Evolutionary conservation across 768 basidiomycete genomes (phyloP), one percentile per base, ranked within the genome.

Genomic region (Multifurca ochricompacta): DNA sequence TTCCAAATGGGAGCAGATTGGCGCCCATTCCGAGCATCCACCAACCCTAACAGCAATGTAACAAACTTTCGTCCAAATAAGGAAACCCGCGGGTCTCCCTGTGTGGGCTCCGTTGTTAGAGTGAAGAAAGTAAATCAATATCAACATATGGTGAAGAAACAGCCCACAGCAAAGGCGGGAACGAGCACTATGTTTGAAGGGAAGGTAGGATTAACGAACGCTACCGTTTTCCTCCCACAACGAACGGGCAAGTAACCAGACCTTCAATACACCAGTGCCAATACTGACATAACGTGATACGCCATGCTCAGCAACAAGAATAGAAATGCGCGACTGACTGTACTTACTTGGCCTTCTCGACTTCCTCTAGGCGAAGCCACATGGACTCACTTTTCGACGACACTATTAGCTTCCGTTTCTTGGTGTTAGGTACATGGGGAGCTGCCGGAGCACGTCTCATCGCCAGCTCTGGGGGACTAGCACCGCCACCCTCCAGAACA

Each of bases 221-320:
- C 25, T 42, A 37, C 37, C 11, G 11, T 4, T 19, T 50, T 14
- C 36, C 27, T 60, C 62, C 82, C 82, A 83, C 43, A 77, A 65
- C 42, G 67, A 65, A 53, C 73, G 73, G 31, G 71, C 79, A 44
- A 75, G 68, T 49, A 78, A 77, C 87, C 86, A 90, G 49, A 88
- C 75, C 70, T 90, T 89, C 63, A 78, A 63, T 32, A 85, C 78
- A 23, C 87, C 87, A 13, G 83, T 87, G 58, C 85, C 80, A 61
- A 87, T 80, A 64, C 87, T 90, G 62, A 47, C 48, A 50, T 34
- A 27, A 28, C 39, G n/a, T 1, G 18, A 19, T n/a, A 8, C 21
- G 16, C 28, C 21, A 13, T 3, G 30, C 14, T 56, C 10, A 56
- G 43, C 42, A 23, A 23, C 6, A n/a, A 2, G 19, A 18, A 14